Conservation (phyloP, 2,329 filamentous ascomycete species). For the Hypoxylon sp. region DNA sequence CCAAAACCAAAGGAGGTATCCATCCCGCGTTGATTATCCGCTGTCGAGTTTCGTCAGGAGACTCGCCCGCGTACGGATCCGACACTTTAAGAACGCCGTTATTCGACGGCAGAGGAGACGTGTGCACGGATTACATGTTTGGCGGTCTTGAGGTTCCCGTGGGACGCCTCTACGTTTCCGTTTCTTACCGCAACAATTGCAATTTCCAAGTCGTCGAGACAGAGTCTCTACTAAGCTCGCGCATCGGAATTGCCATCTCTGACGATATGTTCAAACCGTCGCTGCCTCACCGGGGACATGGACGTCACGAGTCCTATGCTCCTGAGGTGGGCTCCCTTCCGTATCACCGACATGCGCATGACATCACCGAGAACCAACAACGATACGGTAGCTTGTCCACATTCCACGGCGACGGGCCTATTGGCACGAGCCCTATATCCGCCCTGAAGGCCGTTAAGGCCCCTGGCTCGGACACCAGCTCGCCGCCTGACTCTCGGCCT, state of each 20-base stretch:
- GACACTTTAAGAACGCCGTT: constrained; percentile 78
- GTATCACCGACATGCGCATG: constrained; percentile 59
- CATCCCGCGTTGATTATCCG: constrained; percentile 74
- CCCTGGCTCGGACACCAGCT: constrained; percentile 68
- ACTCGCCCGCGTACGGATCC: constrained; percentile 59
- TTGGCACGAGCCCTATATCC: constrained; percentile 86
- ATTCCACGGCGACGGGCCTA: constrained; percentile 79
- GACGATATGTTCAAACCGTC: constrained; percentile 88
- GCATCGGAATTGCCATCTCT: constrained; percentile 85
- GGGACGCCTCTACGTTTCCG: constrained; percentile 81
- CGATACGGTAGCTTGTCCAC: constrained; percentile 91
- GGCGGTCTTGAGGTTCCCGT: constrained; percentile 86
- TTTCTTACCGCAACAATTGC: constrained; percentile 87
- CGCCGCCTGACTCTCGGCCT: constrained; percentile 62
- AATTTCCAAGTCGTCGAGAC: constrained; percentile 92
- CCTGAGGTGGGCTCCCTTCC: constrained; percentile 78
- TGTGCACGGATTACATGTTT: constrained; percentile 80
- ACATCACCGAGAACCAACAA: constrained; percentile 71
- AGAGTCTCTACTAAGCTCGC: constrained; percentile 87
- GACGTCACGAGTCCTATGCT: constrained; percentile 48
- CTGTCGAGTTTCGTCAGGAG: constrained; percentile 78
- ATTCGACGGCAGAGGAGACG: constrained; percentile 67
- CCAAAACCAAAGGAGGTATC: constrained; percentile 74
- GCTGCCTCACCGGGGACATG: constrained; percentile 63
- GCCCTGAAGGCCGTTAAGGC: constrained; percentile 75